These are phyloP conservation scores for Geranium incanum DNA, from an alignment of 441 rosid species.

Conservation along the genomic window DNA sequence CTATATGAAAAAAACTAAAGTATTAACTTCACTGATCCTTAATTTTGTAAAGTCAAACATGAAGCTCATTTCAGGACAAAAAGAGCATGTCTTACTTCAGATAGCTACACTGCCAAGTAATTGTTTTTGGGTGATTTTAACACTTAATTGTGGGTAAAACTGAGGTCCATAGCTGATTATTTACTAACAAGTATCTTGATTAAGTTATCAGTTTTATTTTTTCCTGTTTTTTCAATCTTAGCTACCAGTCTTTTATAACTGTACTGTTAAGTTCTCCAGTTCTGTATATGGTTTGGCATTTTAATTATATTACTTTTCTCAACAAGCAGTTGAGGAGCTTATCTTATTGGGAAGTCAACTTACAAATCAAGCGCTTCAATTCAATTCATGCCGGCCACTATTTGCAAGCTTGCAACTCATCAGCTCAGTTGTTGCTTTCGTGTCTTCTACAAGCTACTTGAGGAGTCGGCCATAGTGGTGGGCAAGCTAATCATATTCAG, in stretches of 20 bases:
- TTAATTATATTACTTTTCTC: not conserved
- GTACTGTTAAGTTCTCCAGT: not conserved
- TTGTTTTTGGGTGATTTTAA: too few species aligned
- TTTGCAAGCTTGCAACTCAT: not conserved
- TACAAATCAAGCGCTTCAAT: not conserved
- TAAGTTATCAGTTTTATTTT: not conserved
- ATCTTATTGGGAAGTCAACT: not conserved
- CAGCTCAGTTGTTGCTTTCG: constrained; percentile 1
- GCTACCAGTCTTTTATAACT: not conserved
- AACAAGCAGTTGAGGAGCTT: not conserved
- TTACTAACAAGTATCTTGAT: not conserved
- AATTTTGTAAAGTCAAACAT: too few species aligned
- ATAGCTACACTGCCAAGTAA: too few species aligned
- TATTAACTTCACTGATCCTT: too few species aligned
- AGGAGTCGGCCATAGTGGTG: not conserved
- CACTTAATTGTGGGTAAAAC: too few species aligned
- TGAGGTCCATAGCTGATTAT: not conserved
- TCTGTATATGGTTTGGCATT: not conserved
- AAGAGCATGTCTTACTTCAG: too few species aligned
- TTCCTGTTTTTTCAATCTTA: not conserved
- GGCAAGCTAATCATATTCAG: constrained; percentile 1
- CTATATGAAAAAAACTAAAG: too few species aligned
- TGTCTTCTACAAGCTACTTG: not conserved
- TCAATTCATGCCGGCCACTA: not conserved
- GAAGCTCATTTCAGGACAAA: too few species aligned